Percentiles rank a stretch among this genome's conserved stretches.
phyloP scores from a whole-genome alignment of 2,329 filamentous ascomycete genomes.

The Huntiella bhutanensis region DNA sequence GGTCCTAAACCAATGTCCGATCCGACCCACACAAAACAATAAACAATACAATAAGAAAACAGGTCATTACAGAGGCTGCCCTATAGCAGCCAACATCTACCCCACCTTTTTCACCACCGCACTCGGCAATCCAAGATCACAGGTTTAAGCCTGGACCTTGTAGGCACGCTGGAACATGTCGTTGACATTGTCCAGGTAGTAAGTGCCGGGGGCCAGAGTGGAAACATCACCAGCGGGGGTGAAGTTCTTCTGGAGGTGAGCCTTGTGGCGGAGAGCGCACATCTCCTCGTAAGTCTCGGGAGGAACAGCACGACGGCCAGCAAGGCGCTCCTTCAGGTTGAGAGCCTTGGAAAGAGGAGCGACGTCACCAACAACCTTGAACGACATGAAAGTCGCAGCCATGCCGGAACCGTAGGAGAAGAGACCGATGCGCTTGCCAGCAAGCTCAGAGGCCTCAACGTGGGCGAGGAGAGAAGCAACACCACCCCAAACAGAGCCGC shows the following conservation, averaged over 20 bases:
- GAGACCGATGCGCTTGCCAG: conserved; percentile 54
- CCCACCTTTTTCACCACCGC: conserved; percentile 4
- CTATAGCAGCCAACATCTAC: not conserved
- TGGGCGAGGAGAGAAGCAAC: conserved; percentile 50
- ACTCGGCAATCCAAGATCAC: not conserved
- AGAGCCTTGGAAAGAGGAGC: conserved; percentile 48
- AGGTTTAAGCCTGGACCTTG: conserved; percentile 46
- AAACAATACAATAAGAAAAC: conserved; percentile 2
- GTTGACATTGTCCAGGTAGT: conserved; percentile 65
- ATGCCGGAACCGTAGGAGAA: conserved; percentile 69
- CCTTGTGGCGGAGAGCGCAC: conserved; percentile 65
- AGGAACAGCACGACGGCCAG: conserved; percentile 43
- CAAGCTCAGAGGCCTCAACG: conserved; percentile 40
- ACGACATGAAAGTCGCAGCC: conserved; percentile 51
- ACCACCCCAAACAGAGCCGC: conserved; percentile 56
- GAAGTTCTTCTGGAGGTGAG: conserved; percentile 66
- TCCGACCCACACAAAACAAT: not conserved
- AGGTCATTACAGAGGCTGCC: not conserved
- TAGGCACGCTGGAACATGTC: conserved; percentile 76
- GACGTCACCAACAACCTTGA: conserved; percentile 54
- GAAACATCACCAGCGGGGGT: conserved; percentile 48
- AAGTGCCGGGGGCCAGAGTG: conserved; percentile 46
- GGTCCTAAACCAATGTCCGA: not conserved
- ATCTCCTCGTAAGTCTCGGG: conserved; percentile 60
- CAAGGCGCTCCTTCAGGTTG: conserved; percentile 50